A percentile compares a stretch with the other conserved stretches of the same genome.
These are phyloP conservation scores for Scenedesmus sp. DNA, from an alignment of 163 green algal species.

Conservation along the genomic window DNA sequence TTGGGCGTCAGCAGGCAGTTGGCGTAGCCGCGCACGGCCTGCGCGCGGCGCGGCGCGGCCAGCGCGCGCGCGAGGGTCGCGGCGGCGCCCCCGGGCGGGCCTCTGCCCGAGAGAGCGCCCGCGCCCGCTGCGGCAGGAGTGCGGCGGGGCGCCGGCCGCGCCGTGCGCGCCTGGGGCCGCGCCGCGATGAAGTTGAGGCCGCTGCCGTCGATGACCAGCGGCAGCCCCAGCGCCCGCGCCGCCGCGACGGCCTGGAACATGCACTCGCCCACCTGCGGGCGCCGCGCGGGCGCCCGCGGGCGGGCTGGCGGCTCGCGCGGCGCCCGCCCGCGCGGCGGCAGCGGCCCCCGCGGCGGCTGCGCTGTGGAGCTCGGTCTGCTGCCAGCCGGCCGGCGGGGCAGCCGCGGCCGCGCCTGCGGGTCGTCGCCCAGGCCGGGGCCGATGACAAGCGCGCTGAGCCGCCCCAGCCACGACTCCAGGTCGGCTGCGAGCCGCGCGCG, in stretches of 20 bases:
- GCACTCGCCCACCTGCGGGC: slow-evolving; percentile 5
- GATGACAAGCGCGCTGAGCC: slow-evolving; percentile 81
- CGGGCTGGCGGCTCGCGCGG: no score
- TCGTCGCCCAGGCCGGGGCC: slow-evolving; percentile 90
- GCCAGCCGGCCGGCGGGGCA: no score
- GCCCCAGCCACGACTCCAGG: slow-evolving; percentile 62
- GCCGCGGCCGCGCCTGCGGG: no score
- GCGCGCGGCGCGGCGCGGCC: no score
- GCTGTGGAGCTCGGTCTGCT: no score
- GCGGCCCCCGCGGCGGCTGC: no score
- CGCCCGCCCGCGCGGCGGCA: no score
- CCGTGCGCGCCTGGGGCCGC: neutral
- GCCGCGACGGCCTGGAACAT: neutral
- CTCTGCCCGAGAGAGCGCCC: neutral
- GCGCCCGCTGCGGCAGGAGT: neutral
- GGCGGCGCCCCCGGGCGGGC: no score
- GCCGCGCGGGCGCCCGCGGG: no score
- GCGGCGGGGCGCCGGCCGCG: no score
- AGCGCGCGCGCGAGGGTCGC: no score
- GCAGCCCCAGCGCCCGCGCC: slow-evolving; percentile 33
- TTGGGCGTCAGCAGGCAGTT: slow-evolving; percentile 90
- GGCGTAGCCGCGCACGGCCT: slow-evolving; percentile 59
- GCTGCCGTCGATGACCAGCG: slow-evolving; percentile 59
- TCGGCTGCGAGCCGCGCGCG: no score
- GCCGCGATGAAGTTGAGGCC: slow-evolving; percentile 56